Percentiles rank a stretch among this genome's conserved stretches.
These are phyloP conservation scores for Corymbia maculata DNA, from an alignment of 345 rosid genomes.

Conservation along the genomic window DNA sequence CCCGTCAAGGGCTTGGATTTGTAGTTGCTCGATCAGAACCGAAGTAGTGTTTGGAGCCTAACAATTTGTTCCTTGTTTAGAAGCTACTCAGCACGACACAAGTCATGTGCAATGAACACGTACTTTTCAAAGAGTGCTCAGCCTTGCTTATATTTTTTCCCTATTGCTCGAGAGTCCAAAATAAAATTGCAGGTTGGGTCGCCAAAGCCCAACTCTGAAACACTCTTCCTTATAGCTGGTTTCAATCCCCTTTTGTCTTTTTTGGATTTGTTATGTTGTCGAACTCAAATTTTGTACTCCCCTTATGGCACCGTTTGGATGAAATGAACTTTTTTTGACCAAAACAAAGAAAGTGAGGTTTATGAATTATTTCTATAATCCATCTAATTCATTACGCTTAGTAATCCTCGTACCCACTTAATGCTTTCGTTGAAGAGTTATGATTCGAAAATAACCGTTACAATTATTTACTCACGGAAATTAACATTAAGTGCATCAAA, in stretches of 20 bases:
- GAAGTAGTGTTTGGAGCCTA: neutral
- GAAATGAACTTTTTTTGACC: neutral
- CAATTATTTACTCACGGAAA: too few species aligned
- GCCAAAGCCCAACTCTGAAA: neutral
- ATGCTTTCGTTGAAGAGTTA: neutral
- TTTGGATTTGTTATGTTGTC: neutral
- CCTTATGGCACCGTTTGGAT: neutral
- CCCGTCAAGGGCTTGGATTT: neutral
- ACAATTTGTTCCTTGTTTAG: neutral
- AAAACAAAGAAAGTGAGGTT: neutral
- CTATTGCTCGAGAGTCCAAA: neutral
- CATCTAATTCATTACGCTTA: neutral
- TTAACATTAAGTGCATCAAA: neutral
- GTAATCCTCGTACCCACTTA: neutral
- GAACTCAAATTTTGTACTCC: neutral
- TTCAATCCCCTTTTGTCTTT: too few species aligned
- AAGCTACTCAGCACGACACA: neutral
- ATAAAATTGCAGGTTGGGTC: accelerated
- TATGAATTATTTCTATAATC: neutral
- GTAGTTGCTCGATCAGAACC: neutral
- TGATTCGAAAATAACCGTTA: neutral
- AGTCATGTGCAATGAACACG: neutral
- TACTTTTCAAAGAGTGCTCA: neutral
- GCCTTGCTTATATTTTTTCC: neutral
- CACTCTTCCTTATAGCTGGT: neutral